Evolutionary conservation across 208 protist species (phyloP).

Genomic region (Sergeia podlipaevii): DNA sequence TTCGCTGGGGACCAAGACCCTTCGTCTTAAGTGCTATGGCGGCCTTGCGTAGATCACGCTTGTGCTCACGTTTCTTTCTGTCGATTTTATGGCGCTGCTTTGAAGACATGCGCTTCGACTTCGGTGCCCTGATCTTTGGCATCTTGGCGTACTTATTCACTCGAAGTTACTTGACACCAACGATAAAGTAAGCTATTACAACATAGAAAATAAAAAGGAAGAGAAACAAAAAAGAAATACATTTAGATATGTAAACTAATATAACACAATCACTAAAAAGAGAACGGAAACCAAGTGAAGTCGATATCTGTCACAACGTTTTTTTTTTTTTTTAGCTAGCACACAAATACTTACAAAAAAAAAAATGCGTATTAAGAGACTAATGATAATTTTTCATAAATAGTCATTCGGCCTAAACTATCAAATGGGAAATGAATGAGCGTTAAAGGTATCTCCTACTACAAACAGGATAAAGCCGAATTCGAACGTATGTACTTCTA

Average conservation of each 20-base stretch:
- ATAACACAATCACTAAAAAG: no score
- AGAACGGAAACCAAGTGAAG: no score
- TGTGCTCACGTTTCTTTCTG: conserved; percentile 86
- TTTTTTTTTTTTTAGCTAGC: no score
- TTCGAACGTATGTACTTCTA: no score
- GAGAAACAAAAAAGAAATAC: conserved; percentile 16
- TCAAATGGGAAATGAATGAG: no score
- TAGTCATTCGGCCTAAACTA: no score
- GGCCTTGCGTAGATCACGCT: conserved; percentile 79
- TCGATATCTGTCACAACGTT: no score
- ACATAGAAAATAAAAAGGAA: conserved; percentile 18
- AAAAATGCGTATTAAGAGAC: no score
- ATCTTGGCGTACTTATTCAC: conserved; percentile 22
- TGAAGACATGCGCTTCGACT: conserved; percentile 84
- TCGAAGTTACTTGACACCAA: neutral
- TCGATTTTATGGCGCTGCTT: conserved; percentile 88
- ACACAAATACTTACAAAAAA: no score
- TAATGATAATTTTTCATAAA: no score
- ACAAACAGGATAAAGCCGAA: no score
- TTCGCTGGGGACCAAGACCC: conserved; percentile 62
- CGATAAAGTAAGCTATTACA: conserved; percentile 1
- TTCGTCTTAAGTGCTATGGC: conserved; percentile 78
- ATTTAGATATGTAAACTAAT: neutral
- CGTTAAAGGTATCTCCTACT: no score
- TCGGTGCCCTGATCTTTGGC: conserved; percentile 61